Evolutionary conservation across 2,329 filamentous ascomycete genomes (phyloP).

Genomic region (Monilinia fructigena): DNA sequence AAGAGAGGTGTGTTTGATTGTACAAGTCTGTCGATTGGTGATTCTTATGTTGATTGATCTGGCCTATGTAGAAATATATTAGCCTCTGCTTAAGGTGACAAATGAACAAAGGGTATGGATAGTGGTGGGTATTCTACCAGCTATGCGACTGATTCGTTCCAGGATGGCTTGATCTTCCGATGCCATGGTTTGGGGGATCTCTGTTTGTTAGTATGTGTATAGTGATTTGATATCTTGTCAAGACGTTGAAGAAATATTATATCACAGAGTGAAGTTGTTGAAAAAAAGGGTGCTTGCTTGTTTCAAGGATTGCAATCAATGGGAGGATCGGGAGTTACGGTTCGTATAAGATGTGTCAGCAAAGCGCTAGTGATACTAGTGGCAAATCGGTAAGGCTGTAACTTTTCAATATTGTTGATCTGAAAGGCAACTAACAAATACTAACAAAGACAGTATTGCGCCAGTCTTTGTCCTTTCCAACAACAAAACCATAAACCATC

Average conservation of each 20-base stretch:
- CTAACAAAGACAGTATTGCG: slow-evolving; percentile 2
- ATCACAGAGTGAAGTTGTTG: not conserved
- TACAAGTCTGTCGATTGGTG: slow-evolving; percentile 47
- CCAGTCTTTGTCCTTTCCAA: slow-evolving; percentile 1
- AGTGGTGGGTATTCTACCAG: slow-evolving; percentile 47
- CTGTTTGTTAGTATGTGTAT: slow-evolving; percentile 31
- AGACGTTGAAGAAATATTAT: not conserved
- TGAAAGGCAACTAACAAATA: not conserved
- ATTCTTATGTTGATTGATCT: slow-evolving; percentile 78
- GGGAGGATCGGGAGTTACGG: not conserved
- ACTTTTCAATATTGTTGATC: slow-evolving; percentile 1
- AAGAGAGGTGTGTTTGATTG: slow-evolving; percentile 26
- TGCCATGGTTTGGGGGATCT: slow-evolving; percentile 42
- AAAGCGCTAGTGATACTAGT: slow-evolving; percentile 6
- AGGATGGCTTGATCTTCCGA: slow-evolving; percentile 56
- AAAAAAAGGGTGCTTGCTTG: not conserved
- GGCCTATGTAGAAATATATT: slow-evolving; percentile 50
- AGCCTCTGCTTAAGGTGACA: slow-evolving; percentile 2
- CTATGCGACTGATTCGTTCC: slow-evolving; percentile 55
- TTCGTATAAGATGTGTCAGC: slow-evolving; percentile 13
- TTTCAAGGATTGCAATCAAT: not conserved
- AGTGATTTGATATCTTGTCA: not conserved
- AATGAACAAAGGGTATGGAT: slow-evolving; percentile 49
- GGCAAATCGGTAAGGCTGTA: slow-evolving; percentile 13
- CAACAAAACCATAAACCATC: not conserved